Evolutionary conservation across 768 basidiomycete species (phyloP).

Genomic region (Leccinum subgranulosum): DNA sequence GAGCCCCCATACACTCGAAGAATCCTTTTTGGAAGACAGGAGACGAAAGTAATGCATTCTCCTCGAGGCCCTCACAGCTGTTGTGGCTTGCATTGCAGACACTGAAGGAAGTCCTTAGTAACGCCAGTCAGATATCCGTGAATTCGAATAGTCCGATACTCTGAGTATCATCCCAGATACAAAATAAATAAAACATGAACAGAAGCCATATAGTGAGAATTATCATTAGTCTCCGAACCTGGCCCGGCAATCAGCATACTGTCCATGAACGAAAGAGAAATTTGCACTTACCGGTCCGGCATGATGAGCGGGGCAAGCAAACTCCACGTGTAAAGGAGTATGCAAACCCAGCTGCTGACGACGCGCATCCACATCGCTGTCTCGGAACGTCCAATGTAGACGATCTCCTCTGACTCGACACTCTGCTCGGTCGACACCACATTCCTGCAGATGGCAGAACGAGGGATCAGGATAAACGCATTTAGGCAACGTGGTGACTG

Average conservation of each 20-base stretch:
- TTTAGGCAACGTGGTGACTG: conserved; percentile 29
- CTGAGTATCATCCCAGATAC: not conserved
- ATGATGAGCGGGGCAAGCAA: conserved; percentile 84
- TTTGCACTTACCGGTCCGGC: conserved; percentile 72
- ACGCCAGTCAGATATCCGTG: not conserved
- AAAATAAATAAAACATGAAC: conserved; percentile 5
- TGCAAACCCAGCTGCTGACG: conserved; percentile 94
- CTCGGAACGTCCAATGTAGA: conserved; percentile 93
- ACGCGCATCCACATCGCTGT: conserved; percentile 99
- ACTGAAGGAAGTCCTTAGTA: not conserved
- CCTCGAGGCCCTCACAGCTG: not conserved
- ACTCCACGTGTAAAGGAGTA: conserved; percentile 83
- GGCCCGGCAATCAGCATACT: conserved; percentile 2
- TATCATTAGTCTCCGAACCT: conserved; percentile 27
- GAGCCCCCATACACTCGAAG: too few species aligned
- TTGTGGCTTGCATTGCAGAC: not conserved
- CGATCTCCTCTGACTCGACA: conserved; percentile 57
- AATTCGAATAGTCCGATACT: not conserved
- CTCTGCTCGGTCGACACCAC: conserved; percentile 58
- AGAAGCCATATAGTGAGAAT: not conserved
- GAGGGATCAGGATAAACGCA: not conserved
- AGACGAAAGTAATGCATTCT: not conserved
- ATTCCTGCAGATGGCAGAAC: conserved; percentile 49
- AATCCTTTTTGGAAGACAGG: not conserved
- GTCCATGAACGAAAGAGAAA: not conserved